phyloP scores from a whole-genome alignment of 31 red algal species.

The Odonthalia washingtoniensis region DNA sequence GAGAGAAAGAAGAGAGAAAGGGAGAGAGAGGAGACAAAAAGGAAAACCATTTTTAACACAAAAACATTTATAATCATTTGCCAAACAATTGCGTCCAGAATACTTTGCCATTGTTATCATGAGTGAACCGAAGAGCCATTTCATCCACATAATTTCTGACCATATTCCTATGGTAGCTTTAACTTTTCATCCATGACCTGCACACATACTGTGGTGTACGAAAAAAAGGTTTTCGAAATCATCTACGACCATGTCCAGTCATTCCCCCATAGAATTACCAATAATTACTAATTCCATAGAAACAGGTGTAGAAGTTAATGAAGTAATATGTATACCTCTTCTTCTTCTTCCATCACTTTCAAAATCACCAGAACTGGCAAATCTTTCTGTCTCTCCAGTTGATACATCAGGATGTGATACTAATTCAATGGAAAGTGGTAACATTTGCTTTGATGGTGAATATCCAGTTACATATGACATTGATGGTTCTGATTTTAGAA shows the following conservation, averaged over 20 bases:
- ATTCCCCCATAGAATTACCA: too few relatives aligned
- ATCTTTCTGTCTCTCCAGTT: not conserved
- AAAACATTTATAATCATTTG: slow-evolving; percentile 78
- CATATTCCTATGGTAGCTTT: not conserved
- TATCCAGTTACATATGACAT: not conserved
- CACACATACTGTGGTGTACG: too few relatives aligned
- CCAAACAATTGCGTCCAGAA: slow-evolving; percentile 67
- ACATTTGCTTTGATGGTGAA: not conserved
- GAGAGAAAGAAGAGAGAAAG: too few relatives aligned
- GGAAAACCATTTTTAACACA: slow-evolving; percentile 88
- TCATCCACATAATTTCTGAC: slow-evolving; percentile 15
- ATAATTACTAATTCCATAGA: too few relatives aligned
- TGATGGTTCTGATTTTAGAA: too few relatives aligned
- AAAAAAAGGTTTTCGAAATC: too few relatives aligned
- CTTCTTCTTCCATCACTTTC: too few relatives aligned
- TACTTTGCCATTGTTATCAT: slow-evolving; percentile 85
- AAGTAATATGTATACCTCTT: too few relatives aligned
- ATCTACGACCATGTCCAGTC: too few relatives aligned
- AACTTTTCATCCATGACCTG: too few relatives aligned
- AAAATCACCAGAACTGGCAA: not conserved
- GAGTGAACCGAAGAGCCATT: slow-evolving; percentile 37
- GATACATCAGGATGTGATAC: not conserved
- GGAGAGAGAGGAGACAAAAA: too few relatives aligned
- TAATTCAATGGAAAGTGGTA: not conserved
- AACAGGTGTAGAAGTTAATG: too few relatives aligned